Conservation (phyloP, 1,284 basidiomycete species). For the Waitea zeae region DNA sequence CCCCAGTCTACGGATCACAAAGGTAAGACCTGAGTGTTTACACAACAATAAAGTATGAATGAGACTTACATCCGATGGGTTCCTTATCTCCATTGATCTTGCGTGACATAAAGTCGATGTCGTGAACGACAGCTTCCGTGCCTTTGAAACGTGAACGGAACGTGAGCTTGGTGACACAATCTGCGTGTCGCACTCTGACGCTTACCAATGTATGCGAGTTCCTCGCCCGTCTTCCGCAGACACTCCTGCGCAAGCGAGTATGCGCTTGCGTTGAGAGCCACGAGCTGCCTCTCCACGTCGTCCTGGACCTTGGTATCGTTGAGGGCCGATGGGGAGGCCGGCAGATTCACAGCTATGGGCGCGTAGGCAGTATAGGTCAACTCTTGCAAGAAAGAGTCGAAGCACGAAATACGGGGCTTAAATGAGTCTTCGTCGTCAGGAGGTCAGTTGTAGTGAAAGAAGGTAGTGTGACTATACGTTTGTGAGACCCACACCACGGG, state of each 20-base stretch:
- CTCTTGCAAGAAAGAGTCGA: too few species aligned
- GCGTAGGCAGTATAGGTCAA: too few species aligned
- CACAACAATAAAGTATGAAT: background rate
- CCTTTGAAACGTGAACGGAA: too few species aligned
- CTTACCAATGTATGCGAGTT: constrained; percentile 1
- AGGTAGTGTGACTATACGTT: too few species aligned
- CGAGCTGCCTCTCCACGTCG: constrained; percentile 1
- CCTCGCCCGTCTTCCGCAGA: constrained; percentile 1
- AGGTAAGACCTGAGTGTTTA: too few species aligned
- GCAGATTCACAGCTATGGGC: background rate
- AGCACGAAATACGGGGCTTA: constrained; percentile 3
- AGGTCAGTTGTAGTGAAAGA: too few species aligned
- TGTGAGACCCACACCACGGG: too few species aligned
- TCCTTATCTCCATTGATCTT: constrained; percentile 2
- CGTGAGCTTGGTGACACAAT: too few species aligned
- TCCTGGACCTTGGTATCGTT: background rate
- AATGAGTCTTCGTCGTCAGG: too few species aligned
- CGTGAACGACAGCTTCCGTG: constrained; percentile 1
- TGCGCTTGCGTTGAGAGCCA: background rate
- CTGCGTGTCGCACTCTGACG: background rate
- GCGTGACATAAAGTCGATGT: constrained; percentile 1
- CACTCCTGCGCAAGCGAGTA: constrained; percentile 1
- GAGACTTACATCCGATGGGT: constrained; percentile 1
- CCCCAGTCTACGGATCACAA: constrained; percentile 2
- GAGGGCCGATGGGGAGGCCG: background rate